Base-by-base conservation (phyloP, 352 stramenopile genomes). In the Phytophthora fragariae region DNA sequence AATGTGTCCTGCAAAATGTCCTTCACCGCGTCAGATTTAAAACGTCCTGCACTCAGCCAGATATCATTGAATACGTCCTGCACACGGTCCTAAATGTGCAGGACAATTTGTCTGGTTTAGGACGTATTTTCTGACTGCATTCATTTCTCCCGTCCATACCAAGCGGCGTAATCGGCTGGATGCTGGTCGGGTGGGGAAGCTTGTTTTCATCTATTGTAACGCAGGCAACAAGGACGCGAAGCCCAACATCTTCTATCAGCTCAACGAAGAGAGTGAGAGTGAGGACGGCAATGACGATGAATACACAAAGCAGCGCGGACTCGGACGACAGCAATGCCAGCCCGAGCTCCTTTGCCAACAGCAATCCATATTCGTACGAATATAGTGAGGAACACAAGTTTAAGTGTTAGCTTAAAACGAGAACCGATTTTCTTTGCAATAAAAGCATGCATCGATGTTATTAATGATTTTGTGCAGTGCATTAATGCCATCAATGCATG, bases 171-270 rank as follows among this genome's bases (percentile, higher is more conserved):
- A 57, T 33, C n/a, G 63, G n/a, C 19, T 70, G 31, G 53, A 37
- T 44, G 31, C 27, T 6, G 7, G 2, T 11, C 53, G 44, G 15
- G 39, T 56, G 24, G 53, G 63, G 19, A 59, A 52, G 24, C 29
- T 63, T 11, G 53, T 39, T 17, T 63, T 63, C 54, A 58, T 59
- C 29, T 70, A 63, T 31, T 58, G 54, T 44, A 70, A 70, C 11
- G 50, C 49, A 37, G 49, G 50, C 21, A 55, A 44, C 61, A 68
- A 68, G 37, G 37, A 68, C 50, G 39, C 39, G 7, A 46, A 46
- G 39, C 8, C 39, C 7, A 68, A 46, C 10, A 68, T 68, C 29
- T 68, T 60, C 29, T 68, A 68, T 33, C 21, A 19, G 17, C 15
- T 61, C 5, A 29, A 60, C 37, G 61, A 59, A 46, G 39, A 46